These are phyloP conservation scores for Xylaria venustula DNA, from an alignment of 495 filamentous ascomycete genomes.

Conservation along the genomic window DNA sequence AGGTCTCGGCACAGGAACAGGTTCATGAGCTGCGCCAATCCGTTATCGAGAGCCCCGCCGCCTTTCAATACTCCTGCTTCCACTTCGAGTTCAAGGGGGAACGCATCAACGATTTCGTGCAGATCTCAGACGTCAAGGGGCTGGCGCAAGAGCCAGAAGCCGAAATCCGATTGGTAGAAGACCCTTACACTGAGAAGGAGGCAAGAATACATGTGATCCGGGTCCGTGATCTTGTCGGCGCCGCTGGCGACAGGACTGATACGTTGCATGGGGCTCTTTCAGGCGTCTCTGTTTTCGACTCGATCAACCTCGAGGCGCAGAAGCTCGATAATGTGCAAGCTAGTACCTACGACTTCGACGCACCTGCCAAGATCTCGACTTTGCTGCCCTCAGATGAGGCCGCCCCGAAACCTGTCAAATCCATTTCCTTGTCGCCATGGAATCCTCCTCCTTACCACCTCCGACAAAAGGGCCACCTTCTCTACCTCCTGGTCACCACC, in stretches of 20 bases:
- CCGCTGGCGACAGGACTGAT: constrained; percentile 83
- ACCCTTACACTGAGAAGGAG: constrained; percentile 98
- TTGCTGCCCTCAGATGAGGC: constrained; percentile 68
- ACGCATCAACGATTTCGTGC: constrained; percentile 91
- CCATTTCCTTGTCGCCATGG: constrained; percentile 86
- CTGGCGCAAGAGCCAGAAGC: constrained; percentile 71
- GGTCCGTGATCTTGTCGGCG: constrained; percentile 88
- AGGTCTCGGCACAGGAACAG: constrained; percentile 93
- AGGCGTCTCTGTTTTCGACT: constrained; percentile 85
- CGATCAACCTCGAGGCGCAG: constrained; percentile 54
- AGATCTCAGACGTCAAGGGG: constrained; percentile 86
- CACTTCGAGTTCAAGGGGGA: constrained; percentile 85
- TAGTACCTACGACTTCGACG: constrained; percentile 72
- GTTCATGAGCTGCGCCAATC: constrained; percentile 97
- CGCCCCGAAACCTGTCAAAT: constrained; percentile 84
- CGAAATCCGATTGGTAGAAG: constrained; percentile 80
- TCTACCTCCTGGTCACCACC: constrained; percentile 85
- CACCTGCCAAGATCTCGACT: constrained; percentile 61
- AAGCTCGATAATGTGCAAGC: constrained; percentile 52
- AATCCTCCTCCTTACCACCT: constrained; percentile 92
- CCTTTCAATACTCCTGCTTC: constrained; percentile 98
- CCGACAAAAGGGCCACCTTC: constrained; percentile 85
- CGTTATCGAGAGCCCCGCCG: constrained; percentile 88
- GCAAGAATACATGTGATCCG: constrained; percentile 91
- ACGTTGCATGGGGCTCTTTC: constrained; percentile 82